A percentile compares a stretch with the other conserved stretches of the same genome.
phyloP scores from a whole-genome alignment of 2,329 filamentous ascomycete species.

The Exophiala aquamarina region DNA sequence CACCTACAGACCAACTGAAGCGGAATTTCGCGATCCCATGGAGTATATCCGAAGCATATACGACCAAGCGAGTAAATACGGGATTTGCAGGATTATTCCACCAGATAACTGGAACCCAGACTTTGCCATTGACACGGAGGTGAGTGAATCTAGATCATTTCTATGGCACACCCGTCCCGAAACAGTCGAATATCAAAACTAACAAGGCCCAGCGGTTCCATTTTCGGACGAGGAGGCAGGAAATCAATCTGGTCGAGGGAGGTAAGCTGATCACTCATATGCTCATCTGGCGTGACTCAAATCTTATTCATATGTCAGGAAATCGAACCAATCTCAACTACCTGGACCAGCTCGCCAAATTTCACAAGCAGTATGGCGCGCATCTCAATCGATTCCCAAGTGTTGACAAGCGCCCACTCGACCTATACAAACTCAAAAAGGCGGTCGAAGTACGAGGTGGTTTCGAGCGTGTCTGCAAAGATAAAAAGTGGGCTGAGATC shows the following conservation, averaged over 20 bases:
- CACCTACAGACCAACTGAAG: conserved; percentile 83
- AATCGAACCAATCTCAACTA: conserved; percentile 96
- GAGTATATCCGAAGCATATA: conserved; percentile 91
- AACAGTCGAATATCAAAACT: background rate
- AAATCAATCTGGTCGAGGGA: conserved; percentile 97
- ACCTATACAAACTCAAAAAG: conserved; percentile 94
- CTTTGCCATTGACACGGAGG: conserved; percentile 96
- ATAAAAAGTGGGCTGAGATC: conserved; percentile 99
- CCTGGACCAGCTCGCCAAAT: conserved; percentile 90
- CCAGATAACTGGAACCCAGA: conserved; percentile 91
- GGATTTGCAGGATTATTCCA: conserved; percentile 93
- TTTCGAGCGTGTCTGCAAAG: conserved; percentile 94
- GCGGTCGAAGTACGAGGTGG: conserved; percentile 92
- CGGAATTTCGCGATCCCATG: conserved; percentile 93
- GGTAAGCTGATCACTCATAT: conserved; percentile 66
- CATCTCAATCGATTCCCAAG: conserved; percentile 92
- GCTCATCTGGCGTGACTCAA: too few species aligned
- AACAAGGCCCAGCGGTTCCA: conserved; percentile 73
- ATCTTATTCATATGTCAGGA: conserved; percentile 58
- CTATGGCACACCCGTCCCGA: too few species aligned
- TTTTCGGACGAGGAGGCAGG: conserved; percentile 92
- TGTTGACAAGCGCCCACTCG: conserved; percentile 94
- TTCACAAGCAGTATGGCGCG: conserved; percentile 93
- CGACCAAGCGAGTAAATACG: conserved; percentile 81
- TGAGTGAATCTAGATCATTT: conserved; percentile 48